These are phyloP conservation scores for Penicillium olsonii DNA, from an alignment of 2,329 filamentous ascomycete species.

Conservation along the genomic window DNA sequence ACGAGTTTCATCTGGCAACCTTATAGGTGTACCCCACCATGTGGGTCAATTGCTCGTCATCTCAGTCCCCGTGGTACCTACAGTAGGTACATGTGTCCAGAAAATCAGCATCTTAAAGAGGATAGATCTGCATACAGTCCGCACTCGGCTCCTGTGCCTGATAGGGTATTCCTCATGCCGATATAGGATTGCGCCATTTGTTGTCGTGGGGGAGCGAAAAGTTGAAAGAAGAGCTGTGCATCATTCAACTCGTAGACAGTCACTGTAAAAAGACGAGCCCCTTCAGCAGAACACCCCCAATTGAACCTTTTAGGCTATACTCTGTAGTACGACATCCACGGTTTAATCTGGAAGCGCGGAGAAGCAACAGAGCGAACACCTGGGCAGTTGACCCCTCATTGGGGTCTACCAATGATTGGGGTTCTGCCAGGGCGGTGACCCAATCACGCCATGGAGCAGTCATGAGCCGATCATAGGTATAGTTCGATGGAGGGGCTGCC, in stretches of 20 bases:
- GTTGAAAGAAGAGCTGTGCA: not conserved
- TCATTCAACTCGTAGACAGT: no score
- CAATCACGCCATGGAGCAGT: conserved; percentile 29
- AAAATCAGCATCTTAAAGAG: not conserved
- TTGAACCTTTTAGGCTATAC: not conserved
- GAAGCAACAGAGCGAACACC: not conserved
- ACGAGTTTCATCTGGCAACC: not conserved
- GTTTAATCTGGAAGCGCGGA: not conserved
- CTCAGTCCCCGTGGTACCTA: not conserved
- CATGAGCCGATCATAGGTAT: conserved; percentile 17
- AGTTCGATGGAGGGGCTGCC: not conserved
- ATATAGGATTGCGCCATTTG: conserved; percentile 36
- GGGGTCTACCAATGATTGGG: conserved; percentile 26
- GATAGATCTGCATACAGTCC: not conserved
- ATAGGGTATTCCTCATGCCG: not conserved
- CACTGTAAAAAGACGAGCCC: no score
- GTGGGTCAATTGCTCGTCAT: not conserved
- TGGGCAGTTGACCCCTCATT: not conserved
- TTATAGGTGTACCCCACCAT: not conserved
- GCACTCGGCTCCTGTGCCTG: not conserved
- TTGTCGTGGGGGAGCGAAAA: not conserved
- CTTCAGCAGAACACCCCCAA: no score
- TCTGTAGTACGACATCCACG: not conserved
- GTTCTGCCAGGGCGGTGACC: conserved; percentile 33
- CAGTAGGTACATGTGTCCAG: not conserved